Evolutionary conservation across 495 filamentous ascomycete species (phyloP).

Genomic region (Neurospora sp.): DNA sequence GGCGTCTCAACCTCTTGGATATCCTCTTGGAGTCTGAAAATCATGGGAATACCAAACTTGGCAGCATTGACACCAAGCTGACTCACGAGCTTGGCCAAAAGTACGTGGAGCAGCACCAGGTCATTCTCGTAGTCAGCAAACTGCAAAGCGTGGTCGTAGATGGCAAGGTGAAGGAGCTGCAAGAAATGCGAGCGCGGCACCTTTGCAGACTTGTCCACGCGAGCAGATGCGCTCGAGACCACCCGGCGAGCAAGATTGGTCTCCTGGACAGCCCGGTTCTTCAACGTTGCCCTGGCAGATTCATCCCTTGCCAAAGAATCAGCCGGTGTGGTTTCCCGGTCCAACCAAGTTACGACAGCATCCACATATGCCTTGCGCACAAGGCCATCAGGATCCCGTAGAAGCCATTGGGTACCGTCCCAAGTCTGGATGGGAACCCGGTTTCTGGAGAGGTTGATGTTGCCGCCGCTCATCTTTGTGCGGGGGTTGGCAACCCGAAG

Average conservation of each 20-base stretch:
- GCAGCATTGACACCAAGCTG: constrained; percentile 77
- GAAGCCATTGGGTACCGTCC: constrained; percentile 86
- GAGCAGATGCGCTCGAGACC: constrained; percentile 56
- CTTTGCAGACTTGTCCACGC: constrained; percentile 46
- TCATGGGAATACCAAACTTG: constrained; percentile 75
- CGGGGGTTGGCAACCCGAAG: constrained; percentile 65
- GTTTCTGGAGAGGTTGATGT: constrained; percentile 56
- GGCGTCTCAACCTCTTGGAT: constrained; percentile 54
- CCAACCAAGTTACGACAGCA: constrained; percentile 71
- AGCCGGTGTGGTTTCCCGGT: constrained; percentile 60
- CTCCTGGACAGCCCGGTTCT: constrained; percentile 22
- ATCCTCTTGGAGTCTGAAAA: constrained; percentile 77
- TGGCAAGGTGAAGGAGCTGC: constrained; percentile 71
- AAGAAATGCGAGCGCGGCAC: constrained; percentile 58
- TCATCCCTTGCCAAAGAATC: constrained; percentile 56
- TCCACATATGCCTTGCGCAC: constrained; percentile 78
- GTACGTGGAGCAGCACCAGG: constrained; percentile 61
- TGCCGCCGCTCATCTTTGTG: constrained; percentile 45
- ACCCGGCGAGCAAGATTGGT: constrained; percentile 45
- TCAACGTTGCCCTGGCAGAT: constrained; percentile 26
- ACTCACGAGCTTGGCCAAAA: constrained; percentile 60
- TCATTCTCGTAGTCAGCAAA: constrained; percentile 59
- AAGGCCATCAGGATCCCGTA: constrained; percentile 62
- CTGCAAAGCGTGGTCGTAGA: constrained; percentile 76
- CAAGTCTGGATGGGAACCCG: constrained; percentile 68